A percentile compares a stretch with the other conserved stretches of the same genome.
Conservation (phyloP, 2,329 filamentous ascomycete genomes). For the Helotiales sp. region DNA sequence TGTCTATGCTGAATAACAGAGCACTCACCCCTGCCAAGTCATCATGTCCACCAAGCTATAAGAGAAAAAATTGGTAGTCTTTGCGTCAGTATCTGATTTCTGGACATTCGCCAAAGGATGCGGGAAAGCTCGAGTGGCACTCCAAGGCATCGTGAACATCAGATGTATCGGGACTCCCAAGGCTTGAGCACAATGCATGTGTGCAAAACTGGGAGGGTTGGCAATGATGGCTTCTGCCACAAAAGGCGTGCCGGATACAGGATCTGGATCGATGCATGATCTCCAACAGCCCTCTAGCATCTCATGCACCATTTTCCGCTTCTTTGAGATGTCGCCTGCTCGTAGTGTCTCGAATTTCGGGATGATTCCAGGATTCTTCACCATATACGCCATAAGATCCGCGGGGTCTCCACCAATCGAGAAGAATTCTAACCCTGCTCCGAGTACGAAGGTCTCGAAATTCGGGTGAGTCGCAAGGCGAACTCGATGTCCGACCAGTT, state of each 20-base stretch:
- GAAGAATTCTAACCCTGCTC: slow-evolving; percentile 74
- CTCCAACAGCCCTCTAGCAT: slow-evolving; percentile 81
- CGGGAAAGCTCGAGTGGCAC: slow-evolving; percentile 56
- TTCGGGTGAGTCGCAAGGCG: slow-evolving; percentile 76
- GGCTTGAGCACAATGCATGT: slow-evolving; percentile 75
- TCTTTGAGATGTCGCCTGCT: slow-evolving; percentile 71
- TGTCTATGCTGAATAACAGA: slow-evolving; percentile 38
- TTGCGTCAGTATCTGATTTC: slow-evolving; percentile 51
- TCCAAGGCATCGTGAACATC: slow-evolving; percentile 85
- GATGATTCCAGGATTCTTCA: slow-evolving; percentile 82
- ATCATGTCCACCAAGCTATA: slow-evolving; percentile 69
- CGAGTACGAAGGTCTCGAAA: slow-evolving; percentile 72
- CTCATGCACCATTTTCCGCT: slow-evolving; percentile 70
- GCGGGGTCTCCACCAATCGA: slow-evolving; percentile 75
- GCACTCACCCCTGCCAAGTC: slow-evolving; percentile 66
- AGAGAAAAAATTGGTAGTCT: slow-evolving; percentile 64
- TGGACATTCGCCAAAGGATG: slow-evolving; percentile 62
- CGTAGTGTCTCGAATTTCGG: slow-evolving; percentile 74
- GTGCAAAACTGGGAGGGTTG: slow-evolving; percentile 75
- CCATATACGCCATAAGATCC: slow-evolving; percentile 62
- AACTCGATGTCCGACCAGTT: slow-evolving; percentile 69
- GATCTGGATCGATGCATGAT: slow-evolving; percentile 74
- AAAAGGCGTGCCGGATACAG: slow-evolving; percentile 53
- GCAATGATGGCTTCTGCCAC: slow-evolving; percentile 78
- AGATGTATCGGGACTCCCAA: slow-evolving; percentile 74